A percentile compares a stretch with the other conserved stretches of the same genome.
Evolutionary conservation across 345 rosid species (phyloP).

Genomic region (Pseudoturritis turrita): DNA sequence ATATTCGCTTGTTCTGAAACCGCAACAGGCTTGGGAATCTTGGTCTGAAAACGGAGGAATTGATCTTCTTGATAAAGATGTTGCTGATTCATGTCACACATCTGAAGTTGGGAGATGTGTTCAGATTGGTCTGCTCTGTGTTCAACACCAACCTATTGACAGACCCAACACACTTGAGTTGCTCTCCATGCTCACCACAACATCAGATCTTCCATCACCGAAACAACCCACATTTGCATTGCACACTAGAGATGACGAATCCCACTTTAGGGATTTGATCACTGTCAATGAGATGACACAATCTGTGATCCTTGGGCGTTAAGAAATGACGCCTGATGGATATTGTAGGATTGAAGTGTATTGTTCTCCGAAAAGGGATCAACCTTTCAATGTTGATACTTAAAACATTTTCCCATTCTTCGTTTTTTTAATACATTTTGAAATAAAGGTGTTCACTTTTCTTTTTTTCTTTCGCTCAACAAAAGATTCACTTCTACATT

Average conservation of each 20-base stretch:
- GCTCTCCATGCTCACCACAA: constrained; percentile 18
- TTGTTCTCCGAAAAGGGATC: no score
- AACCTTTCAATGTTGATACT: no score
- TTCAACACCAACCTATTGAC: constrained; percentile 6
- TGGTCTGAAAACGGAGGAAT: constrained; percentile 14
- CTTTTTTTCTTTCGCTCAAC: no score
- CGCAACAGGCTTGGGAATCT: constrained; percentile 14
- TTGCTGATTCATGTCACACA: background rate
- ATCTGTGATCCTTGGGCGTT: constrained; percentile 1
- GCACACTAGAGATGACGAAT: background rate
- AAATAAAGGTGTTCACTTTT: no score
- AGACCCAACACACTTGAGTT: constrained; percentile 20
- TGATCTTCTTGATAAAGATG: constrained; percentile 8
- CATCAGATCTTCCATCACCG: constrained; percentile 14
- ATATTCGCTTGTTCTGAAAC: background rate
- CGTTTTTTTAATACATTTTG: no score
- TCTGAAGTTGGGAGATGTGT: constrained; percentile 18
- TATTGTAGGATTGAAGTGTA: no score
- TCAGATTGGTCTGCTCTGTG: constrained; percentile 19
- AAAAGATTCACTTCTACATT: no score
- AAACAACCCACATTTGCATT: background rate
- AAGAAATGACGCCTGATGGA: background rate
- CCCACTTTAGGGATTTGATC: background rate
- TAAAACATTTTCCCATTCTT: no score
- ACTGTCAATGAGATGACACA: background rate